Percentiles rank a stretch among this genome's conserved stretches.
These are phyloP conservation scores for Cadophora sp. DNA, from an alignment of 2,329 filamentous ascomycete species.

Conservation along the genomic window DNA sequence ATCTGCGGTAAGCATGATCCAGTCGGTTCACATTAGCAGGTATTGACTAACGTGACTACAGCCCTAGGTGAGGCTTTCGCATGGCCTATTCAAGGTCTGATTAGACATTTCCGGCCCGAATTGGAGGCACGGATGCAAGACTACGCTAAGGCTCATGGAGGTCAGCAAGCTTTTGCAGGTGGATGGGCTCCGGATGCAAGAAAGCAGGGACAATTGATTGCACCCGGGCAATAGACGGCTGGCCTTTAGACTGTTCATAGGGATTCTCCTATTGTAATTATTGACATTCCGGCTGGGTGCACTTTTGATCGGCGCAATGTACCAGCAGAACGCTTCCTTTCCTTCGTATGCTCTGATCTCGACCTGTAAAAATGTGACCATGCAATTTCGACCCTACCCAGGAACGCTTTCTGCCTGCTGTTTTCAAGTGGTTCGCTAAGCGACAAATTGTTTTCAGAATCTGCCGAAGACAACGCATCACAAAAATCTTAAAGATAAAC, in stretches of 20 bases:
- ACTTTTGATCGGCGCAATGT: slow-evolving; percentile 24
- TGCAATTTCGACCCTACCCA: not conserved
- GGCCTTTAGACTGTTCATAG: slow-evolving; percentile 36
- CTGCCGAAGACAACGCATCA: slow-evolving; percentile 10
- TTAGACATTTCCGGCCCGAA: slow-evolving; percentile 97
- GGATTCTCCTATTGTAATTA: slow-evolving; percentile 41
- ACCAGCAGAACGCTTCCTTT: slow-evolving; percentile 18
- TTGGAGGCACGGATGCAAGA: slow-evolving; percentile 89
- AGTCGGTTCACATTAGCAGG: not conserved
- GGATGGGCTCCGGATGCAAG: slow-evolving; percentile 82
- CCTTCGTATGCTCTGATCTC: not conserved
- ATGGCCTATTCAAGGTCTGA: slow-evolving; percentile 97
- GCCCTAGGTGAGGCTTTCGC: slow-evolving; percentile 96
- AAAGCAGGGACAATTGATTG: slow-evolving; percentile 81
- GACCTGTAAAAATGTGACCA: not conserved
- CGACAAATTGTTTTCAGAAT: slow-evolving; percentile 7
- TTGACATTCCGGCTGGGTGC: slow-evolving; percentile 34
- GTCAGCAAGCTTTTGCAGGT: slow-evolving; percentile 74
- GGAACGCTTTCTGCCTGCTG: not conserved
- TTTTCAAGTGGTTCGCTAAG: slow-evolving; percentile 15
- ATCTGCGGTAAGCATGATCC: slow-evolving; percentile 77
- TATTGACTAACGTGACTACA: slow-evolving; percentile 44
- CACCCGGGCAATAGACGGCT: slow-evolving; percentile 82
- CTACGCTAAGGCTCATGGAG: slow-evolving; percentile 75
- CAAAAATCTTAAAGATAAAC: not conserved